A percentile compares a stretch with the other conserved stretches of the same genome.
These are phyloP conservation scores for Fusarium chlamydosporum DNA, from an alignment of 2,329 filamentous ascomycete genomes.

Conservation along the genomic window DNA sequence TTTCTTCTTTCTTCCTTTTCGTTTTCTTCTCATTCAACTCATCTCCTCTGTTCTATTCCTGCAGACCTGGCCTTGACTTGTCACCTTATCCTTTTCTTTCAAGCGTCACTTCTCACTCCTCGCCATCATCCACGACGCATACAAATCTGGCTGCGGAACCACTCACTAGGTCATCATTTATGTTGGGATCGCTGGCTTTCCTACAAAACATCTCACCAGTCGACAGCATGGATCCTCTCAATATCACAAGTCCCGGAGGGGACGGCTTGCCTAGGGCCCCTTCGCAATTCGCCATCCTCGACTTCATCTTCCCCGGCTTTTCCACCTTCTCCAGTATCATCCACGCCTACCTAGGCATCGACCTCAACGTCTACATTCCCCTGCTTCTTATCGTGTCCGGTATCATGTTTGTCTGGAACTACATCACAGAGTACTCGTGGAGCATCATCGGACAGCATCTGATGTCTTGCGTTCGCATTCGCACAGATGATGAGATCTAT, in stretches of 20 bases:
- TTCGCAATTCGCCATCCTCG: slow-evolving; percentile 66
- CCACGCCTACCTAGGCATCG: slow-evolving; percentile 70
- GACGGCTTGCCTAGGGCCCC: slow-evolving; percentile 27
- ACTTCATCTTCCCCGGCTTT: slow-evolving; percentile 76
- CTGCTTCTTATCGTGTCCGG: slow-evolving; percentile 66
- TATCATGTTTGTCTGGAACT: slow-evolving; percentile 66
- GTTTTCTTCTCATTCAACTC: neutral
- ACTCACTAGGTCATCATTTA: neutral
- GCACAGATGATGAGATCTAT: slow-evolving; percentile 79
- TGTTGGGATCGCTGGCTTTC: slow-evolving; percentile 29
- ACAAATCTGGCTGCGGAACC: neutral
- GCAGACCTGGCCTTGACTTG: slow-evolving; percentile 15
- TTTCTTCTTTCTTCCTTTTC: neutral
- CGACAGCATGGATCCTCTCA: slow-evolving; percentile 47
- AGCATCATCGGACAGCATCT: slow-evolving; percentile 66
- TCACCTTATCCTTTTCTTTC: neutral
- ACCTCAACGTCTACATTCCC: slow-evolving; percentile 74
- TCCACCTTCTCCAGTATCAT: slow-evolving; percentile 68
- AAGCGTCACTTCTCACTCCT: too few species aligned
- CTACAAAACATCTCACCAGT: slow-evolving; percentile 19
- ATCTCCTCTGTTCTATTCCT: slow-evolving; percentile 11
- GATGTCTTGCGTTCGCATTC: slow-evolving; percentile 76
- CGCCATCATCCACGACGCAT: neutral
- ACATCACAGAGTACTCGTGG: slow-evolving; percentile 65
- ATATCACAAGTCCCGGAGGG: slow-evolving; percentile 37